Percentiles rank a stretch among this genome's conserved stretches.
Evolutionary conservation across 2,329 filamentous ascomycete species (phyloP).

Genomic region (Graphiopsis chlorocephala): DNA sequence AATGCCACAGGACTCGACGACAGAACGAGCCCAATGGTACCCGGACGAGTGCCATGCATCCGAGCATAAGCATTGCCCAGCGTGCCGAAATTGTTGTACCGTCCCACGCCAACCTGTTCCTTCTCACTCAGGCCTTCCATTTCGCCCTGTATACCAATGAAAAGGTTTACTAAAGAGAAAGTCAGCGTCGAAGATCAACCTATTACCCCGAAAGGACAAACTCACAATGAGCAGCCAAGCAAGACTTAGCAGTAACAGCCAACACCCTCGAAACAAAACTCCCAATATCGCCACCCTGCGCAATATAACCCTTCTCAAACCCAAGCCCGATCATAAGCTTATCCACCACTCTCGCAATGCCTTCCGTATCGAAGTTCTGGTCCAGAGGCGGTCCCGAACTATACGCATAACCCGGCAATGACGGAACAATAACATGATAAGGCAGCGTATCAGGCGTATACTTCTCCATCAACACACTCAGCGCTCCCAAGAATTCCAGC

Average conservation of each 20-base stretch:
- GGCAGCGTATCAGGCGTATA: constrained; percentile 53
- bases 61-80: constrained; percentile 50
- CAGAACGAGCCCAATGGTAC: constrained; percentile 56
- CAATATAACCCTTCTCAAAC: constrained; percentile 51
- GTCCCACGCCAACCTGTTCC: constrained; percentile 25
- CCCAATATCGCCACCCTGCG: constrained; percentile 59
- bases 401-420: constrained; percentile 54
- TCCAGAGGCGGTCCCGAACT: constrained; percentile 49
- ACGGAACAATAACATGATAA: constrained; percentile 58
- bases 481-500: constrained; percentile 54
- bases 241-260: constrained; percentile 43
- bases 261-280: constrained; percentile 45
- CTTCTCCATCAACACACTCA: constrained; percentile 46
- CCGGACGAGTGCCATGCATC: constrained; percentile 54
- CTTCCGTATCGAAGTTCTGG: constrained; percentile 41
- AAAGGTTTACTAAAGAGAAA: constrained; percentile 15
- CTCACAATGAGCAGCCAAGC: constrained; percentile 43
- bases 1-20: constrained; percentile 55
- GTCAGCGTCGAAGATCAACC: background rate
- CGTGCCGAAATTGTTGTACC: constrained; percentile 24
- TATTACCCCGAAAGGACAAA: background rate
- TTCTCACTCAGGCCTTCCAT: constrained; percentile 19
- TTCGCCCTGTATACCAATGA: constrained; percentile 20
- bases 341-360: constrained; percentile 48
- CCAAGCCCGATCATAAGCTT: constrained; percentile 54